These are phyloP conservation scores for Diaporthe helianthi DNA, from an alignment of 2,329 filamentous ascomycete species.

Conservation along the genomic window DNA sequence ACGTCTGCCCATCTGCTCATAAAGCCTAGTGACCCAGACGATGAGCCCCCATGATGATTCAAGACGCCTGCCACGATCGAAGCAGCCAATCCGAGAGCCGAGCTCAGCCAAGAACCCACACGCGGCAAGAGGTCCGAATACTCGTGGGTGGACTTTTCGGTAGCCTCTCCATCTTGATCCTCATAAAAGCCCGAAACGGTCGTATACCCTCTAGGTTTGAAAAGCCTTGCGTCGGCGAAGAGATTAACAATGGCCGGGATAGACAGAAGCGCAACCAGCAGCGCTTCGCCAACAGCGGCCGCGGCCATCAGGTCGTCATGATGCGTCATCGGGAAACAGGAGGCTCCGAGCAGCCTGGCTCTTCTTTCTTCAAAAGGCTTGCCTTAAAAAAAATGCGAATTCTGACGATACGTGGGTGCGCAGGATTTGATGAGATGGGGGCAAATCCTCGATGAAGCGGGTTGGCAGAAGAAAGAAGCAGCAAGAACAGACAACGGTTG, in stretches of 20 bases:
- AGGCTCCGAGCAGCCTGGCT: background rate
- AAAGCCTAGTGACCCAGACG: background rate
- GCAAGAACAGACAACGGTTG: background rate
- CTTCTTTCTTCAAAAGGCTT: background rate
- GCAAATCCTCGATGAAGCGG: background rate
- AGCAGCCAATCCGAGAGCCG: conserved; percentile 39
- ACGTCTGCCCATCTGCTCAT: conserved; percentile 37
- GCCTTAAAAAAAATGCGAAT: background rate
- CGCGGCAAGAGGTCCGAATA: conserved; percentile 42
- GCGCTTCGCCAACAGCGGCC: conserved; percentile 28
- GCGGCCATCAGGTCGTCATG: conserved; percentile 27
- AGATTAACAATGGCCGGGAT: conserved; percentile 36
- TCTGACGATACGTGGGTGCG: background rate
- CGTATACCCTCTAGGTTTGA: conserved; percentile 36
- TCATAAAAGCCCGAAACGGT: conserved; percentile 40
- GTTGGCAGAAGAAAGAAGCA: background rate
- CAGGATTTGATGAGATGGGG: background rate
- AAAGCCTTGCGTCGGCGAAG: conserved; percentile 27
- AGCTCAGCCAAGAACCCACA: conserved; percentile 38
- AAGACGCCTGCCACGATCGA: conserved; percentile 39
- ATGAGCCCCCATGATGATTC: background rate
- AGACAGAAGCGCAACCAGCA: conserved; percentile 34
- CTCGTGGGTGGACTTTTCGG: conserved; percentile 42
- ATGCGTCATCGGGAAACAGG: conserved; percentile 22
- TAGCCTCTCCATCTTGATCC: conserved; percentile 44